Conservation (phyloP, 1,139 yeast genomes). For the Yarrowia galli region DNA sequence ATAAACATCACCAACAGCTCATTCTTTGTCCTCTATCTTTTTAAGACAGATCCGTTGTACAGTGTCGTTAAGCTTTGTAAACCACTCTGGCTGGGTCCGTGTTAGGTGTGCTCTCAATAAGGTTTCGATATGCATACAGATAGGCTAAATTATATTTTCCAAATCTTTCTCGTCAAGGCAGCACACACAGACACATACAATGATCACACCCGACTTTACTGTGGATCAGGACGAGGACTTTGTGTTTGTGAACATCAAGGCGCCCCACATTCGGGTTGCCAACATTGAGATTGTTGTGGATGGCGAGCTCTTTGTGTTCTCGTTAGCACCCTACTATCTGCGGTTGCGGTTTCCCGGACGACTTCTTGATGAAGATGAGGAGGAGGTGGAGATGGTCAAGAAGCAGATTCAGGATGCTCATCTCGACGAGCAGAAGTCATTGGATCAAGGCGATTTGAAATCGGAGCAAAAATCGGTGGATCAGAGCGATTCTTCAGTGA, state of each 20-base stretch:
- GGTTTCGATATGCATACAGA: not conserved
- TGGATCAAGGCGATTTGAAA: not conserved
- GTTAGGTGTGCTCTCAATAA: not conserved
- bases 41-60: not conserved
- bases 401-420: conserved; percentile 41
- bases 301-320: conserved; percentile 74
- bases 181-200: conserved; percentile 46
- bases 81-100: not conserved
- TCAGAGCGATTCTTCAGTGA: not conserved
- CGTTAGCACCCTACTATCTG: conserved; percentile 87
- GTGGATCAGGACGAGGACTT: conserved; percentile 79
- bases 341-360: conserved; percentile 76
- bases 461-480: not conserved
- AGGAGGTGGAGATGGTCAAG: conserved; percentile 42
- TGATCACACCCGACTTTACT: conserved; percentile 88
- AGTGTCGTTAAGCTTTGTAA: not conserved
- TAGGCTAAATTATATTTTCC: not conserved
- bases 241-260: conserved; percentile 58
- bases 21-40: no score
- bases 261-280: conserved; percentile 65
- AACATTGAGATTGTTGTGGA: conserved; percentile 80
- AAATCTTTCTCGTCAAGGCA: conserved; percentile 12
- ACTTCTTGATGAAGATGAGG: conserved; percentile 74
- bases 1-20: no score
- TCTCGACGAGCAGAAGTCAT: not conserved